These are phyloP conservation scores for Cladochytrium replicatum DNA, from an alignment of 192 early-diverging fungal genomes.

Conservation along the genomic window DNA sequence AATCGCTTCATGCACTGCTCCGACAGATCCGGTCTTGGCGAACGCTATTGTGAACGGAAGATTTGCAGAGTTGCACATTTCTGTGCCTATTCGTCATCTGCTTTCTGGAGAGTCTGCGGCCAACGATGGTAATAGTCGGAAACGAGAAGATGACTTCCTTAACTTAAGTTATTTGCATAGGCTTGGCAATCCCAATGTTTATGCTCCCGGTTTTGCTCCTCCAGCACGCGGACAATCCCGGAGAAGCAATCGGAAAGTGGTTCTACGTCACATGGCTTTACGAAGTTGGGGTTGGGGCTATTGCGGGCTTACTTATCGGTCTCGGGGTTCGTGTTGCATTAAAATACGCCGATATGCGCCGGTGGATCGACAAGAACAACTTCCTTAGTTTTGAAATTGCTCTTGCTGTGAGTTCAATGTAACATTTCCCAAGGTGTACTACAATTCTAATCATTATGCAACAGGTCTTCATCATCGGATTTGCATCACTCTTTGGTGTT, in stretches of 20 bases:
- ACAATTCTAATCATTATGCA: no score
- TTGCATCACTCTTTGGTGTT: constrained; percentile 8
- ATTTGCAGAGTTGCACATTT: constrained; percentile 86
- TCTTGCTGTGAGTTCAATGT: constrained; percentile 40
- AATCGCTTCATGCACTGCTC: constrained; percentile 74
- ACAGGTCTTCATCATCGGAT: constrained; percentile 13
- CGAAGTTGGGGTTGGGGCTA: constrained; percentile 58
- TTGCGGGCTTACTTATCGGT: constrained; percentile 66
- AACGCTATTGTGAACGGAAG: constrained; percentile 89
- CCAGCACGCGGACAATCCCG: constrained; percentile 25
- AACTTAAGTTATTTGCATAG: no score
- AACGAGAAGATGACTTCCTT: no score
- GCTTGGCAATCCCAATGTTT: constrained; percentile 79
- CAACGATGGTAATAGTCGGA: constrained; percentile 89
- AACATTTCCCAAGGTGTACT: no score
- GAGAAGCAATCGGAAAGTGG: constrained; percentile 68
- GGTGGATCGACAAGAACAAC: constrained; percentile 81
- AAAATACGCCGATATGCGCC: constrained; percentile 49
- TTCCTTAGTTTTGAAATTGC: constrained; percentile 76
- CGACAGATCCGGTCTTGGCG: constrained; percentile 90
- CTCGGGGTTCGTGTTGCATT: constrained; percentile 55
- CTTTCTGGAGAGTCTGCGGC: constrained; percentile 50
- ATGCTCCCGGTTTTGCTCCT: constrained; percentile 57
- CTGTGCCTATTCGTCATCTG: constrained; percentile 35
- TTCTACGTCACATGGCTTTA: constrained; percentile 65